These are phyloP conservation scores for Artemisia tridentata DNA, from an alignment of 129 eudicot genomes.

Conservation along the genomic window DNA sequence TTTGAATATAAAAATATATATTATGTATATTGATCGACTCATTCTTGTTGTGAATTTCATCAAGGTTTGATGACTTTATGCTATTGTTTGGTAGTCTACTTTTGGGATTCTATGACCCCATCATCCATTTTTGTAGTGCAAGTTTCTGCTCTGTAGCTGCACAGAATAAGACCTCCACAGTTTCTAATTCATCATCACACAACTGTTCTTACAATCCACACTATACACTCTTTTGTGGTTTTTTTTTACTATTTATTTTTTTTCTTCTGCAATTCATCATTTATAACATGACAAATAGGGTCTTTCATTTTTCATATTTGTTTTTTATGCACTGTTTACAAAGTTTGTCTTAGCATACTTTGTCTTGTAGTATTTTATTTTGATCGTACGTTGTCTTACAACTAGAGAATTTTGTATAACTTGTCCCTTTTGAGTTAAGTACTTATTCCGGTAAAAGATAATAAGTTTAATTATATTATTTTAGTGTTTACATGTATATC, in stretches of 20 bases:
- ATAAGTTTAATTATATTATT: no score
- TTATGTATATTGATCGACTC: not conserved
- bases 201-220: slow-evolving; percentile 23
- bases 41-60: slow-evolving; percentile 1
- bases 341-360: no score
- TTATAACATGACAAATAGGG: not conserved
- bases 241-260: not conserved
- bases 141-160: slow-evolving; percentile 28
- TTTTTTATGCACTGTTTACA: slow-evolving; percentile 1
- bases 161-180: slow-evolving; percentile 36
- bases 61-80: slow-evolving; percentile 26
- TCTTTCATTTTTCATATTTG: not conserved
- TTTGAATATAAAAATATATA: no score
- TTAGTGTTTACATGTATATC: no score
- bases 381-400: no score
- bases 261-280: not conserved
- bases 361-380: no score
- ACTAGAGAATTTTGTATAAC: no score
- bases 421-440: no score
- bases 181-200: slow-evolving; percentile 28
- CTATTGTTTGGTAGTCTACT: slow-evolving; percentile 40
- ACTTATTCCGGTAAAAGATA: no score
- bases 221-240: not conserved
- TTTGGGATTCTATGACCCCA: slow-evolving; percentile 42
- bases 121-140: slow-evolving; percentile 24